Evolutionary conservation across 2,329 filamentous ascomycete genomes (phyloP), one percentile per base, ranked within the genome.

Genomic region (Septoria linicola): DNA sequence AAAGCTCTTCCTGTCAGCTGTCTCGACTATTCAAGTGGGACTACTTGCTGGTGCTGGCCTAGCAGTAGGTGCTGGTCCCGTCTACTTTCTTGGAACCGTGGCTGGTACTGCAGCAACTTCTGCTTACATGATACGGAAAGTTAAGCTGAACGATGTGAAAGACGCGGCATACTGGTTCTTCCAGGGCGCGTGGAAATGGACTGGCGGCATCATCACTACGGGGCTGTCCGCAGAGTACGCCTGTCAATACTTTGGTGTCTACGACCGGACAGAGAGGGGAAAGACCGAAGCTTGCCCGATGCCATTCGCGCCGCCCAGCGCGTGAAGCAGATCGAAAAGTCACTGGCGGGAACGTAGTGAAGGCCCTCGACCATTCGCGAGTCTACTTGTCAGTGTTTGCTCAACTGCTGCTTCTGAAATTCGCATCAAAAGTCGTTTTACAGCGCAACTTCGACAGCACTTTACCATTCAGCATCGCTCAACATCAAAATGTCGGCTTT

Each of bases 1-100:
- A 1, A 95, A 93, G 70, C 73, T 82, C 45, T 83, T 95, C 7
- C 71, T 95, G 51, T 80, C 80, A 1, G 86, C 84, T 0, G 73
- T 93, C 27, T 88, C 85, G 3, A 76, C 79, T 1, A 74, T 80
- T 6, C 89, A 95, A 68, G 72, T 92, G 10, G 79, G 79, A 1
- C 71, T 93, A 11, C 75, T 95, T 30, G 81, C 81, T 3, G 83
- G 80, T 1, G 86, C 88, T 11, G 89, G 89, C 1, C 68, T 80
- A 30, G 81, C 83, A 10, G 77, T 76, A 13, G 80, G 80, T 11
- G 74, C 80, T 16, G 80, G 81, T 1, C 81, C 81, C 1, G 60
- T 81, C 11, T 84, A 80, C 68, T 83, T 80, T 53, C 60, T 76
- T 8, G 80, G 80, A 4, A 79, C 75, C 41, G 82, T 80, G 54